Evolutionary conservation across 2,329 filamentous ascomycete species (phyloP), one percentile per base, ranked within the genome.

Genomic region (Diplodia corticola): DNA sequence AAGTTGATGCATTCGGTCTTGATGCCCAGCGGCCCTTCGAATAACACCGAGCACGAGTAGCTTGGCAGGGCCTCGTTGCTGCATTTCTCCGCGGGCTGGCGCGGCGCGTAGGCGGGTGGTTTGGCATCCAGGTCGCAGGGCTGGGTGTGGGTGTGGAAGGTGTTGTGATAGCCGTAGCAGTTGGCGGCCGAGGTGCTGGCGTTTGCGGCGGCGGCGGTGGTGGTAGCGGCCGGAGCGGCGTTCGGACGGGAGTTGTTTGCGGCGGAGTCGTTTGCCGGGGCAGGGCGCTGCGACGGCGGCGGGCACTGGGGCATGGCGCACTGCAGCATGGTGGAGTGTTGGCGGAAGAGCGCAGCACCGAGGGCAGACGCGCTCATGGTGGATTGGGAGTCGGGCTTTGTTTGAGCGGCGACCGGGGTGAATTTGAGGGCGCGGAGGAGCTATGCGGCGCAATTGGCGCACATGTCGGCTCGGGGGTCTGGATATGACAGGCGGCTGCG

Each of bases 1-100:
- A 88, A 86, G 67, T 88, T 84, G 68, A 87, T 83, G 65, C 91
- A 83, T 75, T 91, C 89, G 79, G 87, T 85, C 78, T 90, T 90
- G 73, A 84, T 84, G 70, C 81, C 71, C 81, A 80, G 61, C 24
- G 74, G 51, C 2, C 75, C 76, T 44, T 71, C 69, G 9, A 74
- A 69, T 28, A 75, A 70, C 49, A 79, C 73, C 0, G 76, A 73
- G 70, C 77, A 79, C 13, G 72, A 70, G 68, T 80, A 80, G 24
- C 71, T 54, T 4, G 76, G 76, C 33, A 72, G 69, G 6, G 68
- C 59, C 22, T 70, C 69, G 40, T 54, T 65, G 49, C 68, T 67
- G 20, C 66, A 66, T 63, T 66, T 76, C 71, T 33, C 64, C 33
- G 35, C 24, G 10, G n/a, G 40, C 15, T 28, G 15, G 4, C 17